phyloP scores from a whole-genome alignment of 75 land plant species.

The Chamaecyparis obtusa region DNA sequence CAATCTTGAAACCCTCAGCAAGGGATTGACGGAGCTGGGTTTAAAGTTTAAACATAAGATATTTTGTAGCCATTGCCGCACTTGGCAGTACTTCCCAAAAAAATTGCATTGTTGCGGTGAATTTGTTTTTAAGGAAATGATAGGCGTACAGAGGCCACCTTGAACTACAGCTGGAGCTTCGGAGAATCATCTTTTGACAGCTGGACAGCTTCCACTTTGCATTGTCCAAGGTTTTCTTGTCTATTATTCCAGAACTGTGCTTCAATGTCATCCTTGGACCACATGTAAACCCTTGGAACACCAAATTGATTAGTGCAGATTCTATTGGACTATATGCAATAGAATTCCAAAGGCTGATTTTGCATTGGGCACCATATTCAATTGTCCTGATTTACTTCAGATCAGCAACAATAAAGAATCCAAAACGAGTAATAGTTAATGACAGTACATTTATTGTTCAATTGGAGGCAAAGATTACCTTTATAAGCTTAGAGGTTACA shows the following conservation, averaged over 20 bases:
- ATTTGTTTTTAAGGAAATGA: no score
- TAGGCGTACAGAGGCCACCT: no score
- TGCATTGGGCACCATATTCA: slow-evolving; percentile 53
- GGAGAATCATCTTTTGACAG: no score
- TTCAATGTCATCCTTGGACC: slow-evolving; percentile 45
- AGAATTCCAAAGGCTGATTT: slow-evolving; percentile 12
- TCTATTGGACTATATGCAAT: slow-evolving; percentile 10
- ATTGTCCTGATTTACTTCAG: slow-evolving; percentile 88
- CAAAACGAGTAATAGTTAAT: slow-evolving; percentile 80
- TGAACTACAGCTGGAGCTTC: no score
- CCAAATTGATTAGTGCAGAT: slow-evolving; percentile 13
- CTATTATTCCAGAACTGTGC: slow-evolving; percentile 25
- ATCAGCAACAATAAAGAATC: slow-evolving; percentile 88
- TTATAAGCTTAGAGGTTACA: slow-evolving; percentile 78
- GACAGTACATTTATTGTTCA: slow-evolving; percentile 40
- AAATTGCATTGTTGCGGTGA: no score
- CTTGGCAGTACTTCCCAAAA: no score
- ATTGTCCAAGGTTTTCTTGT: slow-evolving; percentile 35
- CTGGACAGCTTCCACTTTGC: slow-evolving; percentile 40
- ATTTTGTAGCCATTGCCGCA: no score
- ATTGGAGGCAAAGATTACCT: slow-evolving; percentile 75
- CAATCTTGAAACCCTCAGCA: no score
- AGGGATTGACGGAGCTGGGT: no score
- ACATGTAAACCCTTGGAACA: not conserved
- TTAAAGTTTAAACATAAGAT: no score